A percentile compares a stretch with the other conserved stretches of the same genome.
These are phyloP conservation scores for Heterobasidion annosum DNA, from an alignment of 1,284 basidiomycete species.

Conservation along the genomic window DNA sequence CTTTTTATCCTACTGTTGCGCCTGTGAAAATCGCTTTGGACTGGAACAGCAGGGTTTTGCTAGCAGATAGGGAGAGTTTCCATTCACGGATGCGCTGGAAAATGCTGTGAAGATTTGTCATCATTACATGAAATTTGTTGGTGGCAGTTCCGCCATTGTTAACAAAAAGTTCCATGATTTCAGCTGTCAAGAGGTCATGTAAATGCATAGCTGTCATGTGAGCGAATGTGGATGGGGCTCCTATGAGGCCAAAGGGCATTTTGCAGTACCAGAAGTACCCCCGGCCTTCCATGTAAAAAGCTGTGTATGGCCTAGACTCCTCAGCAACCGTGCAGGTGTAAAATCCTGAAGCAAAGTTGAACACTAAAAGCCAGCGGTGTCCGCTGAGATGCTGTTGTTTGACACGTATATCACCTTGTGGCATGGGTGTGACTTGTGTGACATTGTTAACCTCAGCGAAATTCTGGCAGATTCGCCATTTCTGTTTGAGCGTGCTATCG, in stretches of 20 bases:
- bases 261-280: neutral
- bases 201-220: slow-evolving; percentile 8
- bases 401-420: neutral
- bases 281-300: neutral
- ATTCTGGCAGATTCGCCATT: neutral
- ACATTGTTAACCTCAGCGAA: neutral
- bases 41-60: slow-evolving; percentile 23
- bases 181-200: slow-evolving; percentile 20
- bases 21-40: slow-evolving; percentile 23
- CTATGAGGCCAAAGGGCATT: neutral
- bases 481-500: neutral
- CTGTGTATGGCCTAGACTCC: neutral
- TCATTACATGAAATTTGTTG: slow-evolving; percentile 17
- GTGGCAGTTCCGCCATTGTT: slow-evolving; percentile 21
- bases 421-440: neutral
- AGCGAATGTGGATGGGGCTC: neutral
- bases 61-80: slow-evolving; percentile 21
- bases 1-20: slow-evolving; percentile 17
- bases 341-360: neutral
- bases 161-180: slow-evolving; percentile 21
- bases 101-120: slow-evolving; percentile 14
- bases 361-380: neutral
- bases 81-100: slow-evolving; percentile 13
- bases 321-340: neutral
- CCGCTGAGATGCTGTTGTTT: neutral